Base-by-base conservation (phyloP, 164 flowering plant species). In the Kingdonia uniflora region DNA sequence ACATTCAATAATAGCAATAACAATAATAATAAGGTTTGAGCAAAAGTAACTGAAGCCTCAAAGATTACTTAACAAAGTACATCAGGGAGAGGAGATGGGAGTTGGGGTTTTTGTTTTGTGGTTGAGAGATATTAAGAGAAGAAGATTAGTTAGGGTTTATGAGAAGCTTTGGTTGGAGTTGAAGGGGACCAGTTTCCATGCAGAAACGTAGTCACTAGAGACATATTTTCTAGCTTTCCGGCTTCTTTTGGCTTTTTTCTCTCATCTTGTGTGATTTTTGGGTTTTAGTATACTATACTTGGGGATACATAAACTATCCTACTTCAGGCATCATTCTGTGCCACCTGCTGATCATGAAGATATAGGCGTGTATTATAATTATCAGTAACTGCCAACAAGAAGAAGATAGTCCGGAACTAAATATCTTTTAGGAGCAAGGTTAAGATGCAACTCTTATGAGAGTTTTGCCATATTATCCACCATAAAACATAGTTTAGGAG, bases 1-100 rank as follows among this genome's bases (percentile, higher is more conserved):
- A 47, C 44, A 56, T 35, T 22, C 37, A 56, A 56, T 56, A 46
- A 47, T 56, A 56, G 60, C 19, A 56, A 49, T 11, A 37, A 56
- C 52, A 56, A 56, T 56, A 45, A 45, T 46, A 56, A 56, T 29
- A 29, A 29, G 35, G 42, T 54, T 46, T 45, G 45, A 47, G n/a
- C 22, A 54, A 38, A 12, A 25, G 16, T 4, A 42, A 43, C 48
- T 16, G 56, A 56, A 38, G 37, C 26, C 29, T 44, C 44, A 10
- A 16, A 14, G 56, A 41, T 17, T 41, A 24, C 35, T 29, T 29
- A 3, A 44, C n/a, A 44, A 44, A 44, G 48, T 44, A 44, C 20
- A 41, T 41, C 16, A n/a, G n/a, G n/a, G 35, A 55, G 13, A 46
- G 24, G 33, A 15, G 39, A 2, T 25, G 29, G 10, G 20, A 38